A percentile compares a stretch with the other conserved stretches of the same genome.
Conservation (phyloP, 2,329 filamentous ascomycete species). For the Trichoderma cornu-damae region DNA sequence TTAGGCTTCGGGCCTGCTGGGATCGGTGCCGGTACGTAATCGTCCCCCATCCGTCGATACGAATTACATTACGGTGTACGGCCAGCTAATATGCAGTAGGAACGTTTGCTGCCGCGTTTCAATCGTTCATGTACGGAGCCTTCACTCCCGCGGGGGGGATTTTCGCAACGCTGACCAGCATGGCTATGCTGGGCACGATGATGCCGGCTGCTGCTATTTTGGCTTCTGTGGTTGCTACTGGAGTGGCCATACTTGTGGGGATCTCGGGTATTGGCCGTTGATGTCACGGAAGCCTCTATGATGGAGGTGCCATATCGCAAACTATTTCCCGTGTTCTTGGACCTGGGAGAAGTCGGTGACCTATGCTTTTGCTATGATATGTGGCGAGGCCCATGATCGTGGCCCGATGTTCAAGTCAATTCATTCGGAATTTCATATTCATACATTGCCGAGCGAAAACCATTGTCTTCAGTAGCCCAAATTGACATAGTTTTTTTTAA, state of each 20-base stretch:
- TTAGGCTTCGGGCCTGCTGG: slow-evolving; percentile 15
- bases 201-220: slow-evolving; percentile 14
- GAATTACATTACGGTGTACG: background rate
- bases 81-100: background rate
- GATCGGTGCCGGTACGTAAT: slow-evolving; percentile 14
- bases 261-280: background rate
- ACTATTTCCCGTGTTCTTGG: too few species aligned
- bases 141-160: slow-evolving; percentile 14
- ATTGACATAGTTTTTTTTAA: too few species aligned
- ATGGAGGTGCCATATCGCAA: too few species aligned
- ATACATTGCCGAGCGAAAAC: too few species aligned
- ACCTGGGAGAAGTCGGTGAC: too few species aligned
- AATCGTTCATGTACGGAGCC: slow-evolving; percentile 16
- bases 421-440: too few species aligned
- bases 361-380: too few species aligned
- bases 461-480: too few species aligned
- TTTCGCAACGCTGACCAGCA: slow-evolving; percentile 14
- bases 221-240: slow-evolving; percentile 2
- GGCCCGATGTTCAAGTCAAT: too few species aligned
- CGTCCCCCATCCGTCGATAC: background rate
- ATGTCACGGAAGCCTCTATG: background rate
- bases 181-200: slow-evolving; percentile 16
- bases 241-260: background rate
- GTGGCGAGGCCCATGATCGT: too few species aligned
- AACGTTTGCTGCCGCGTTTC: slow-evolving; percentile 12